phyloP scores from a whole-genome alignment of 495 filamentous ascomycete species.

The Talaromyces nanjingensis region DNA sequence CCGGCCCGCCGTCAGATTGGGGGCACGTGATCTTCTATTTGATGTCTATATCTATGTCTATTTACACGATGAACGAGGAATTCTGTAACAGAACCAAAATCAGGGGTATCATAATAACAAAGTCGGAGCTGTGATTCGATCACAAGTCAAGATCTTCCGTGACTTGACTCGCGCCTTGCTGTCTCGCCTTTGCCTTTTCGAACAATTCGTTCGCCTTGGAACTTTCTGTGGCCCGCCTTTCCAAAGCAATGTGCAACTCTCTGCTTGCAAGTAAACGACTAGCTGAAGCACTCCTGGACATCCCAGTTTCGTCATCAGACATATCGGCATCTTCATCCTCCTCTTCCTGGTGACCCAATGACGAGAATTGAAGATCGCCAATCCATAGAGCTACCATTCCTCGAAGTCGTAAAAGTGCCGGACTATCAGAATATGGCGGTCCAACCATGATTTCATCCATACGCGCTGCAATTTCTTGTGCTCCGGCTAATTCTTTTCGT shows the following conservation, averaged over 20 bases:
- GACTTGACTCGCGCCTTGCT: conserved; percentile 27
- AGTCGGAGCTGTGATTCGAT: background rate
- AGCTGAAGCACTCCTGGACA: conserved; percentile 11
- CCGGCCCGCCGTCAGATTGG: background rate
- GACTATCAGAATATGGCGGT: conserved; percentile 55
- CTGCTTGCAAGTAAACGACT: conserved; percentile 16
- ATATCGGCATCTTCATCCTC: conserved; percentile 18
- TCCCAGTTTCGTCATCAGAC: conserved; percentile 15
- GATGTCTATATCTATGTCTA: background rate
- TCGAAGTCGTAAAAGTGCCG: conserved; percentile 51
- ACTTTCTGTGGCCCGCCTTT: conserved; percentile 25
- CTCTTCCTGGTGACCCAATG: conserved; percentile 16
- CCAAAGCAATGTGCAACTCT: conserved; percentile 27
- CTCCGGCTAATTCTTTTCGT: conserved; percentile 32
- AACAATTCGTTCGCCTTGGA: conserved; percentile 29
- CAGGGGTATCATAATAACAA: background rate
- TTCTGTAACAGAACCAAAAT: background rate
- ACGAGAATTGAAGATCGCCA: conserved; percentile 47
- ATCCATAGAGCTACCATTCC: conserved; percentile 65
- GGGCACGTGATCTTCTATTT: background rate
- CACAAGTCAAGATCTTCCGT: conserved; percentile 25
- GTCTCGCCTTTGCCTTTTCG: conserved; percentile 27
- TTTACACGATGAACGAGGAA: background rate
- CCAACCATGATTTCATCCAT: conserved; percentile 60
- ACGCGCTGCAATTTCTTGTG: conserved; percentile 49